Evolutionary conservation across 352 stramenopile species (phyloP), one percentile per base, ranked within the genome.

Genomic region (Blastocystis sp.): DNA sequence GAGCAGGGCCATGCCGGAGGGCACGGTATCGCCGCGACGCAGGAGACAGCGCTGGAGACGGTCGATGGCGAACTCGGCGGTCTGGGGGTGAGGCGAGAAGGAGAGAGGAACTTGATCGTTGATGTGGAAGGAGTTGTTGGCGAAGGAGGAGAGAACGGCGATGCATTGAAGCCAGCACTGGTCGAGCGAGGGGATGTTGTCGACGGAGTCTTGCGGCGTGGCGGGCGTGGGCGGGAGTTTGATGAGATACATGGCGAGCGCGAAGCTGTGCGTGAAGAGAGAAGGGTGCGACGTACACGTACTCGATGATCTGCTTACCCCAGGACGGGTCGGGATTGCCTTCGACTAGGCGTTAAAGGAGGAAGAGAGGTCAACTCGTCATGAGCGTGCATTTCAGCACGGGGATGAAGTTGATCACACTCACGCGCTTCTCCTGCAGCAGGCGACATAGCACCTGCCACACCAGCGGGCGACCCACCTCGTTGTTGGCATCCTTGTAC

Each of bases 261-360:
- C 74, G n/a, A 67, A 84, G 41, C 74, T 84, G 48, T 2, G 17
- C 38, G 59, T 45, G 17, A 41, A 38, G 38, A 19, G 5, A 14
- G 1, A 28, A 19, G 23, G 48, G 23, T 17, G 4, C 11, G 1
- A 56, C 48, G 1, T 43, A 84, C 74, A 84, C 40, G 45, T 59
- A 84, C 74, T 84, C 74, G n/a, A 84, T 84, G 60, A 84, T 64
- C 56, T 84, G 74, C n/a, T 84, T 62, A 2, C 45, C 52, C 74
- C 74, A 84, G 28, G 53, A 48, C 10, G 34, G 23, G 23, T 84
- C 74, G 40, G 21, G 74, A 84, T 67, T 67, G 14, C 60, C 40
- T 34, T 84, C 74, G 45, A 84, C 74, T 10, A 52, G 14, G 5
- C 48, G 14, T 56, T 17, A 56, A 0, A 7, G 5, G 14, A 7